Conservation (phyloP, 225 moss, liverwort and hornwort species). For the Polytrichum formosum region DNA sequence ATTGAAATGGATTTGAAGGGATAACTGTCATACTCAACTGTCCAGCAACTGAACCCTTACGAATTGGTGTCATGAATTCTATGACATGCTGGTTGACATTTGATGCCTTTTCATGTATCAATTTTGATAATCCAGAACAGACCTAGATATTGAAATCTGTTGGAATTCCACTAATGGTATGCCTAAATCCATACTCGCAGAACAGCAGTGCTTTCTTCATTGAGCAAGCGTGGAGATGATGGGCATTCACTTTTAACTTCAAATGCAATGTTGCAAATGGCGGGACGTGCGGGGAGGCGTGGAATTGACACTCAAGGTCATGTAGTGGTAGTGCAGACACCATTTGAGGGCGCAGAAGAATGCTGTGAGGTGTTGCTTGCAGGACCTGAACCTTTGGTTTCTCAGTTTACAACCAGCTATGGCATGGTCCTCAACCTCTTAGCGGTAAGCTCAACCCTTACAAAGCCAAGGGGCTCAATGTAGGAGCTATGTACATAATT, state of each 20-base stretch:
- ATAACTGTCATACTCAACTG: too few species aligned
- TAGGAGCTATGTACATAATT: too few species aligned
- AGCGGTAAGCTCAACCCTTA: constrained; percentile 32
- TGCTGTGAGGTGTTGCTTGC: constrained; percentile 78
- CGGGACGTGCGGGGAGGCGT: constrained; percentile 85
- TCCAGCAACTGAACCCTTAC: too few species aligned
- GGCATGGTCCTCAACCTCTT: constrained; percentile 92
- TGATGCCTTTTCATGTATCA: neutral
- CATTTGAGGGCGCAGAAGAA: constrained; percentile 82
- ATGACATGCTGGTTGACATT: too few species aligned
- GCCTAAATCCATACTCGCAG: constrained; percentile 13
- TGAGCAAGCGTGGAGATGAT: constrained; percentile 77
- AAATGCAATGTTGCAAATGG: constrained; percentile 94
- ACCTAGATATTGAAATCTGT: too few species aligned
- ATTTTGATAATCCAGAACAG: neutral
- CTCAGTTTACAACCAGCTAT: constrained; percentile 86
- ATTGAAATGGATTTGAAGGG: too few species aligned
- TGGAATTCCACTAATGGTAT: neutral
- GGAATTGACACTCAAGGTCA: constrained; percentile 88
- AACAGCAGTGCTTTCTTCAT: constrained; percentile 78
- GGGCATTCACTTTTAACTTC: constrained; percentile 64
- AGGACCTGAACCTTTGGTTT: constrained; percentile 83
- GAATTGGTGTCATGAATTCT: too few species aligned
- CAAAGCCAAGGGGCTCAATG: too few species aligned
- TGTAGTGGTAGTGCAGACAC: constrained; percentile 79